Percentiles rank a stretch among this genome's conserved stretches.
phyloP scores from a whole-genome alignment of 345 rosid genomes.

The Tarenaya hassleriana region DNA sequence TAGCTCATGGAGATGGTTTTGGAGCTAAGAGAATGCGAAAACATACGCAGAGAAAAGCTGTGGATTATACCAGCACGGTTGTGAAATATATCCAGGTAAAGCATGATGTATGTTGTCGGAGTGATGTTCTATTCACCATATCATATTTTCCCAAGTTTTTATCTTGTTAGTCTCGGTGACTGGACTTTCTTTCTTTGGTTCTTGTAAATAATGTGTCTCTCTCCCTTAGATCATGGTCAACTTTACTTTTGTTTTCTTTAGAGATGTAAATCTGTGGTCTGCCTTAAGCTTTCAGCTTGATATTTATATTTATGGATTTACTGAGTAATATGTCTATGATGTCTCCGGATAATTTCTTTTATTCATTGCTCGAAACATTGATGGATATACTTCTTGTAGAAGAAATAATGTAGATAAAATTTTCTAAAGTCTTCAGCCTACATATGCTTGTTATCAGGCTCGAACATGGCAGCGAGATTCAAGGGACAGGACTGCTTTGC shows the following conservation, averaged over 20 bases:
- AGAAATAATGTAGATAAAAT: neutral
- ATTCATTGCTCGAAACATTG: neutral
- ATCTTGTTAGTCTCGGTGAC: neutral
- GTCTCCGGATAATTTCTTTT: too few relatives aligned
- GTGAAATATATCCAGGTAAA: slow-evolving; percentile 76
- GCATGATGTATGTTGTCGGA: too few relatives aligned
- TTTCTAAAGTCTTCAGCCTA: neutral
- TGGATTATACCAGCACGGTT: slow-evolving; percentile 95
- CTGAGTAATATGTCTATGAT: too few relatives aligned
- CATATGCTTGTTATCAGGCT: slow-evolving; percentile 40
- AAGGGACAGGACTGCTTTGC: slow-evolving; percentile 69
- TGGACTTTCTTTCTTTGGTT: neutral
- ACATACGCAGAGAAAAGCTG: slow-evolving; percentile 91
- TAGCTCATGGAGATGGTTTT: slow-evolving; percentile 64
- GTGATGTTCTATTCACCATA: neutral
- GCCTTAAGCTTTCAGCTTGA: too few relatives aligned
- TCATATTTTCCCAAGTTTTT: neutral
- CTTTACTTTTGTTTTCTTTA: neutral
- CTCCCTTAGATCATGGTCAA: neutral
- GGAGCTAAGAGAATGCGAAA: slow-evolving; percentile 90
- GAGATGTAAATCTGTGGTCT: neutral
- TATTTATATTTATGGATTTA: too few relatives aligned
- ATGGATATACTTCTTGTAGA: too few relatives aligned
- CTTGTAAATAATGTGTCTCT: slow-evolving; percentile 8
- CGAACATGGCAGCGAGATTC: slow-evolving; percentile 85